These are phyloP conservation scores for Yamadazyma friedrichii DNA, from an alignment of 1,139 yeast species.

Conservation along the genomic window DNA sequence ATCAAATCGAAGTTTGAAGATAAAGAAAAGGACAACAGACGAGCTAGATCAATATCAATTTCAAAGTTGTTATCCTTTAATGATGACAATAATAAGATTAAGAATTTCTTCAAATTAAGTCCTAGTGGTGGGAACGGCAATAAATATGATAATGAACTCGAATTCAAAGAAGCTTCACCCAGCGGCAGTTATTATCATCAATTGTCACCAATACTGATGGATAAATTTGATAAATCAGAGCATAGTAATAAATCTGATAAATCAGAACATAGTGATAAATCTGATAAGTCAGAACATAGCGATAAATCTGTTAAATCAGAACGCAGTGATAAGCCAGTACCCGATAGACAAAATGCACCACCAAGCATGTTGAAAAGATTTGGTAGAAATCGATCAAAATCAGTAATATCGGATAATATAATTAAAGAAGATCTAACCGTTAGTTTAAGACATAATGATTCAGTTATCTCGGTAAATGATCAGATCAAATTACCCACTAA, in stretches of 20 bases:
- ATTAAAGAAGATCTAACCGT: conserved; percentile 28
- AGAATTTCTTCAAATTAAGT: conserved; percentile 22
- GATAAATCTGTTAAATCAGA: too few species aligned
- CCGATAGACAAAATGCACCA: conserved; percentile 6
- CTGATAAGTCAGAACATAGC: too few species aligned
- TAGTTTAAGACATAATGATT: conserved; percentile 43
- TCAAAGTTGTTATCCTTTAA: conserved; percentile 10
- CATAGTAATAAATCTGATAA: too few species aligned
- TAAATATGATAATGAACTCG: neutral
- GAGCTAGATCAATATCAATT: conserved; percentile 15
- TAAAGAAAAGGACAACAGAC: neutral
- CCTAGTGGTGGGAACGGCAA: neutral
- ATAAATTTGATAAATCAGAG: too few species aligned
- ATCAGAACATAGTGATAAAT: too few species aligned
- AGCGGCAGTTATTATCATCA: too few species aligned
- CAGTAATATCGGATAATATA: conserved; percentile 10
- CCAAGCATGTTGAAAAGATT: conserved; percentile 12
- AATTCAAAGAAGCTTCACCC: neutral
- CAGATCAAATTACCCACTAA: conserved; percentile 19
- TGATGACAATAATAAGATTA: conserved; percentile 13
- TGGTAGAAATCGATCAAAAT: conserved; percentile 10
- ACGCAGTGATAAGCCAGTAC: too few species aligned
- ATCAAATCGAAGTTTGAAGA: conserved; percentile 9
- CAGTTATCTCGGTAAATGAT: conserved; percentile 33
- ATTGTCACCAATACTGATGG: too few species aligned